Evolutionary conservation across 768 basidiomycete genomes (phyloP), one percentile per base, ranked within the genome.

Genomic region (Agaricus subrufescens): DNA sequence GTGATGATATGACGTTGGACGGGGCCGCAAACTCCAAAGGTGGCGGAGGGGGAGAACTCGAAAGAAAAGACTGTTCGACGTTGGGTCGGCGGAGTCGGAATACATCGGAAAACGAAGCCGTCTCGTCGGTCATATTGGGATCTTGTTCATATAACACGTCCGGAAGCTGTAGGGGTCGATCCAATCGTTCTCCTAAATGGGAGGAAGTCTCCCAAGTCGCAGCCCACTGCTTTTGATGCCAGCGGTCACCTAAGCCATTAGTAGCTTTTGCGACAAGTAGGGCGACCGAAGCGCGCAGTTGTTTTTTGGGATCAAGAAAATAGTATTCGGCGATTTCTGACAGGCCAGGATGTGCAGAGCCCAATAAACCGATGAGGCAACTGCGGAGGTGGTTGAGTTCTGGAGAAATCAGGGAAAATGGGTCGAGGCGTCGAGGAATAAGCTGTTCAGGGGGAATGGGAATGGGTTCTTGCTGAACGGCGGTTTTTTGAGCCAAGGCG

Each of bases 131-230:
- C 87, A 94, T 91, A 65, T 75, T 82, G 2, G 92, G 91, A 69
- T 98, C 94, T 77, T 85, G 91, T 73, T 98, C 94, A 69, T 92
- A 88, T 62, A 98, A 78, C 19, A 94, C 88, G 68, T 89, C 88
- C 6, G 88, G 77, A 25, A 81, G 80, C 50, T 83, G 84, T 59
- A 98, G 75, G n/a, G 92, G 86, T 47, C 83, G 77, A 73, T 98
- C 86, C 57, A 96, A 78, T 64, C 84, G 83, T 52, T 70, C 76
- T 31, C 78, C 63, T 19, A 73, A 74, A 46, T 84, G 81, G 31
- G 76, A 74, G 15, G 75, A 75, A 52, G 77, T 75, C 63, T 87
- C 85, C 63, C 73, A 73, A 54, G 80, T 73, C 3, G 87, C 84
- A 7, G 76, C 78, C 82, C 82, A 85, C 46, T 71, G 66, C 60